A percentile compares a stretch with the other conserved stretches of the same genome.
phyloP scores from a whole-genome alignment of 805 yeast species.

The Myxozyma neglecta region DNA sequence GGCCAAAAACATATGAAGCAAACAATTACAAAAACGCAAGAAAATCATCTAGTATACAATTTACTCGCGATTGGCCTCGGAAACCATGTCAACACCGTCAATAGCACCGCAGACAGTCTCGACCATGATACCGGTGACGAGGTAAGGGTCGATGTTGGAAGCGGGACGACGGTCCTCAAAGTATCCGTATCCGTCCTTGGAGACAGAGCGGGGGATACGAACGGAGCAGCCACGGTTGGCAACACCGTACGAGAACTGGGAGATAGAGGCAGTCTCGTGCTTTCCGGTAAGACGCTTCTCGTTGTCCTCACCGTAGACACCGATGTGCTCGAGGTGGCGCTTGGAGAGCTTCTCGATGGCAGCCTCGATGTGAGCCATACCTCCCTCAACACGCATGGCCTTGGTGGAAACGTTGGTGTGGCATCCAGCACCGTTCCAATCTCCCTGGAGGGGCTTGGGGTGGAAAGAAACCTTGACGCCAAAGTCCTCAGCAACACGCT shows the following conservation, averaged over 20 bases:
- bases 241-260: conserved; percentile 90
- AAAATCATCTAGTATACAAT: not conserved
- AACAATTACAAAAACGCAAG: no score
- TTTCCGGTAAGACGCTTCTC: conserved; percentile 95
- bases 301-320: conserved; percentile 92
- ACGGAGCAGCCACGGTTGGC: conserved; percentile 99
- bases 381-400: conserved; percentile 90
- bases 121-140: conserved; percentile 96
- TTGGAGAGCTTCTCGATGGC: conserved; percentile 91
- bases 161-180: conserved; percentile 99
- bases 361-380: conserved; percentile 88
- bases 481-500: conserved; percentile 97
- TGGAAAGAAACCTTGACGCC: conserved; percentile 98
- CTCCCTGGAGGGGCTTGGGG: conserved; percentile 98
- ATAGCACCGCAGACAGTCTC: conserved; percentile 64
- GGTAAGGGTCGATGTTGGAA: conserved; percentile 97
- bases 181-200: conserved; percentile 96
- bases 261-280: conserved; percentile 96
- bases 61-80: conserved; percentile 32
- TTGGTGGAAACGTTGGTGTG: conserved; percentile 97
- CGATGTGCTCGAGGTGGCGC: conserved; percentile 96
- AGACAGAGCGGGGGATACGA: conserved; percentile 98
- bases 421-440: conserved; percentile 99
- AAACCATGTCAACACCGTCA: conserved; percentile 31
- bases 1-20: no score